Percentiles rank a stretch among this genome's conserved stretches.
Evolutionary conservation across 441 rosid species (phyloP).

Genomic region (Biscutella laevigata): DNA sequence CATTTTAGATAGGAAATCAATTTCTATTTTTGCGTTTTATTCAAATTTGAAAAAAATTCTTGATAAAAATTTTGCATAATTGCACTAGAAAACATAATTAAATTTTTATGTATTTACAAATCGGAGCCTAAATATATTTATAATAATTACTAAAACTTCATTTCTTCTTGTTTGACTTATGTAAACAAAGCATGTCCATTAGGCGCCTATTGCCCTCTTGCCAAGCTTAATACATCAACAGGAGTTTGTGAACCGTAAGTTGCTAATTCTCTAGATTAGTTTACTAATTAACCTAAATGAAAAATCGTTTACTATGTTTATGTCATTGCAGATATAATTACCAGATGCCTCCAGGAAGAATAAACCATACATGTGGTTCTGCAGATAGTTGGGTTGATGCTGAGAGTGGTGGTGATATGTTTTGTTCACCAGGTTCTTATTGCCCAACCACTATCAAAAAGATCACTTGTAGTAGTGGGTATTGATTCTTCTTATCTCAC

Average conservation of each 20-base stretch:
- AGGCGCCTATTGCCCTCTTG: slow-evolving; percentile 59
- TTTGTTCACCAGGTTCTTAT: slow-evolving; percentile 62
- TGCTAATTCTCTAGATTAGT: not conserved
- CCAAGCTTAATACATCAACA: slow-evolving; percentile 45
- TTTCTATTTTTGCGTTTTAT: too few relatives aligned
- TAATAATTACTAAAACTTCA: not conserved
- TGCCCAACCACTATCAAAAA: slow-evolving; percentile 44
- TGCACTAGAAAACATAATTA: too few relatives aligned
- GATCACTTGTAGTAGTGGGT: slow-evolving; percentile 57
- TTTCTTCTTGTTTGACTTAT: slow-evolving; percentile 19
- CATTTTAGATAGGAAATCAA: too few relatives aligned
- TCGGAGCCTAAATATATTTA: too few relatives aligned
- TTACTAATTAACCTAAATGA: not conserved
- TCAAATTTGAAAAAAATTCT: too few relatives aligned
- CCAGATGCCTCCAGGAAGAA: slow-evolving; percentile 45
- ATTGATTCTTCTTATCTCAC: slow-evolving; percentile 37
- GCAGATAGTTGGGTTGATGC: slow-evolving; percentile 58
- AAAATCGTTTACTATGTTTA: too few relatives aligned
- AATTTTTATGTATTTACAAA: too few relatives aligned
- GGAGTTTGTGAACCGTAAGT: slow-evolving; percentile 67
- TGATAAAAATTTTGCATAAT: too few relatives aligned
- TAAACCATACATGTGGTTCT: slow-evolving; percentile 47
- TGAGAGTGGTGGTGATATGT: slow-evolving; percentile 36
- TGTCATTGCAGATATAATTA: slow-evolving; percentile 54
- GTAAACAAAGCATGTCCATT: slow-evolving; percentile 48